Evolutionary conservation across 768 basidiomycete genomes (phyloP), one percentile per base, ranked within the genome.

Genomic region (Lentinula sp.): DNA sequence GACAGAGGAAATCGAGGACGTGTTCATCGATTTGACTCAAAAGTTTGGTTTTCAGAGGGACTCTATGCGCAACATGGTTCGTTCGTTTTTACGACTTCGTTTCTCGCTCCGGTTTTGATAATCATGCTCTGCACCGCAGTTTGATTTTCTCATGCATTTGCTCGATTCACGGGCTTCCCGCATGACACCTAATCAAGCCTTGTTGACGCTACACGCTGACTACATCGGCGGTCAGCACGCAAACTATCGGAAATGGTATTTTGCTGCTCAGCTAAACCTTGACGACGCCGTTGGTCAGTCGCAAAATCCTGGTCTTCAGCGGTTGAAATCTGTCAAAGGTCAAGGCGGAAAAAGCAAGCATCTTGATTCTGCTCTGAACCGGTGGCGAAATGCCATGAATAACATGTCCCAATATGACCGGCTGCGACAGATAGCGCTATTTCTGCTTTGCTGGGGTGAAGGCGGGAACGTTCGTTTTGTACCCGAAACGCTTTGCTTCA

Each of bases 171-270:
- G 93, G 61, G 93, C 96, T n/a, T 98, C 95, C 20, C 90, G 97
- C 63, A 98, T 98, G 96, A 85, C 91, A 7, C 95, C 97, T 10
- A 91, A 91, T 71, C 95, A 98, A 69, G 97, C 97, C 2, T 84
- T 99, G 50, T 82, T 97, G 64, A 98, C 97, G 41, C 82, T 99
- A 23, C 97, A 99, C 71, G 96, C 96, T 57, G 96, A 99, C 74
- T 99, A 98, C 75, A 98, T 99, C 63, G 97, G 97, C 60, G 97
- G 97, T 50, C 92, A 94, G 70, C 91, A 98, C 70, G 97, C 97
- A 66, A 98, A 98, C 79, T 98, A 98, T 74, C 91, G 97, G 72
- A 98, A 98, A 75, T 98, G 97, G 97, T 99, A 99, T 72, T 99
- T 98, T 73, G 97, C 97, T 41, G 95, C 96, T 12, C 97, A 99